phyloP scores from a whole-genome alignment of 1,284 basidiomycete genomes.

The Sanghuangporus weigelae region DNA sequence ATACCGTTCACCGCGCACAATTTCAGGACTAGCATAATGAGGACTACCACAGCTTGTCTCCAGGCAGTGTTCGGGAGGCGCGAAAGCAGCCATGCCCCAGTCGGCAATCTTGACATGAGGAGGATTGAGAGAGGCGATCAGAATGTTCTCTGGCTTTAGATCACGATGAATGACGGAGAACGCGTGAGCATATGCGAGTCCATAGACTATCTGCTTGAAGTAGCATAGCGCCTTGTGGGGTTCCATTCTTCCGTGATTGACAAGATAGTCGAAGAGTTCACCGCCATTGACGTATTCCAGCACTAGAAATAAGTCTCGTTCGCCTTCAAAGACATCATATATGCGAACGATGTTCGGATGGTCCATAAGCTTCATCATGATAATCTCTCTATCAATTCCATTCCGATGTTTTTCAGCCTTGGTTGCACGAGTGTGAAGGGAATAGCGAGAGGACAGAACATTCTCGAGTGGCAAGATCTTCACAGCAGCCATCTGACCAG shows the following conservation, averaged over 20 bases:
- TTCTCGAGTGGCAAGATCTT: constrained; percentile 95
- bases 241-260: constrained; percentile 80
- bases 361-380: constrained; percentile 99
- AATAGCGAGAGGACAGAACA: constrained; percentile 73
- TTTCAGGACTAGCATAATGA: constrained; percentile 97
- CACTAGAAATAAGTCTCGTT: constrained; percentile 88
- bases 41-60: constrained; percentile 97
- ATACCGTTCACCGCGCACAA: constrained; percentile 93
- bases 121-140: constrained; percentile 79
- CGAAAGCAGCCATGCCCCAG: constrained; percentile 98
- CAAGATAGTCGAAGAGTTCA: constrained; percentile 97
- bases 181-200: constrained; percentile 95
- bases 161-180: constrained; percentile 99
- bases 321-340: constrained; percentile 96
- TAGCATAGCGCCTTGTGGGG: constrained; percentile 85
- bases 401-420: constrained; percentile 88
- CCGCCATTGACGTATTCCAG: constrained; percentile 98
- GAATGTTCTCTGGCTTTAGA: constrained; percentile 96
- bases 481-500: constrained; percentile 92
- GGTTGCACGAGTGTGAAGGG: constrained; percentile 64
- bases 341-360: constrained; percentile 94
- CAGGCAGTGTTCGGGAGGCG: constrained; percentile 74
- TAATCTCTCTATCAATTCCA: constrained; percentile 95
- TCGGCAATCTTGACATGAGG: constrained; percentile 96
- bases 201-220: constrained; percentile 97